Evolutionary conservation across 805 yeast genomes (phyloP).

Genomic region (Blastobotrys parvus): DNA sequence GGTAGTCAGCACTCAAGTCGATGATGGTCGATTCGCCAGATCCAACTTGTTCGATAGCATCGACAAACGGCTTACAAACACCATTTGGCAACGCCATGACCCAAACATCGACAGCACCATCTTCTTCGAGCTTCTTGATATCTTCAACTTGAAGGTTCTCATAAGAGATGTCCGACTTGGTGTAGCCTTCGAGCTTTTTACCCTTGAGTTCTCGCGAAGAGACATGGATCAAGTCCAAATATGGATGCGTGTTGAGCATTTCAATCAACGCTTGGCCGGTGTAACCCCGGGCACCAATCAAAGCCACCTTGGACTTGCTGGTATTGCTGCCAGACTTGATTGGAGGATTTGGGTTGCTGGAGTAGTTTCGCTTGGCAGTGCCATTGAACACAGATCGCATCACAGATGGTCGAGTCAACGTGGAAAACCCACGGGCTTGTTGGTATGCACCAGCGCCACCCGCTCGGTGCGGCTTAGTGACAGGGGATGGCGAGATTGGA

Average conservation of each 20-base stretch:
- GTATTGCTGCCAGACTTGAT: constrained; percentile 53
- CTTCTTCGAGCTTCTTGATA: constrained; percentile 65
- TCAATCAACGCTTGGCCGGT: constrained; percentile 91
- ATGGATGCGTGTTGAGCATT: constrained; percentile 80
- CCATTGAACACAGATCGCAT: not conserved
- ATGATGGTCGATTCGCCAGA: constrained; percentile 70
- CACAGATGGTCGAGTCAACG: constrained; percentile 10
- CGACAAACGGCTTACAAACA: constrained; percentile 59
- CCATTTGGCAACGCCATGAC: constrained; percentile 99
- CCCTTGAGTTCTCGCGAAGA: constrained; percentile 94
- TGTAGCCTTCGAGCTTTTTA: constrained; percentile 77
- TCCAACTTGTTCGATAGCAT: constrained; percentile 29
- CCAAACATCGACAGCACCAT: constrained; percentile 86
- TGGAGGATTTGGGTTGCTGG: constrained; percentile 64
- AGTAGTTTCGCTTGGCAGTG: constrained; percentile 11
- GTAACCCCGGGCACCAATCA: constrained; percentile 97
- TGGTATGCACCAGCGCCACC: constrained; percentile 7
- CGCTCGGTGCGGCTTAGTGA: not conserved
- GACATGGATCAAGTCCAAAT: constrained; percentile 81
- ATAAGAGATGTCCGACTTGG: constrained; percentile 69
- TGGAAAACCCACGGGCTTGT: constrained; percentile 19
- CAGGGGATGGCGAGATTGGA: constrained; percentile 4
- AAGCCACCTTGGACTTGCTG: constrained; percentile 65
- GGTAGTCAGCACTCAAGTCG: constrained; percentile 91
- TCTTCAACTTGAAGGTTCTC: constrained; percentile 85